These are phyloP conservation scores for Gossypium stocksii DNA, from an alignment of 345 rosid species.

Conservation along the genomic window DNA sequence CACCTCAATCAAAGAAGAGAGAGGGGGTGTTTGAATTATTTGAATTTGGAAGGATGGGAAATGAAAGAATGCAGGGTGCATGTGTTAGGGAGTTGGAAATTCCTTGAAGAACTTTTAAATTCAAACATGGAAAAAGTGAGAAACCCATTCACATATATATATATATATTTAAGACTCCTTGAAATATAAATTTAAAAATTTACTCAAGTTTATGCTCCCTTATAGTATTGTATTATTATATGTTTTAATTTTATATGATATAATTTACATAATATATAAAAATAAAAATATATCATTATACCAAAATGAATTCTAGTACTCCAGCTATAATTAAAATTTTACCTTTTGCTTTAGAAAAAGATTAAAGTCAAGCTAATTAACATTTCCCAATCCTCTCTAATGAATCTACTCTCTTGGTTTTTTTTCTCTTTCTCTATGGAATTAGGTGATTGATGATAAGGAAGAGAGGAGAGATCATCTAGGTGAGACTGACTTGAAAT, in stretches of 20 bases:
- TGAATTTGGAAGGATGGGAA: background rate
- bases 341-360: background rate
- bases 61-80: conserved; percentile 21
- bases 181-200: too few relatives aligned
- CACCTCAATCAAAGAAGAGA: background rate
- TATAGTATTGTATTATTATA: too few relatives aligned
- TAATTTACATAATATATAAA: too few relatives aligned
- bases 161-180: too few relatives aligned
- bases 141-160: background rate
- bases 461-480: background rate
- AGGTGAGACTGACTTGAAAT: conserved; percentile 21
- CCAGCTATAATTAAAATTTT: too few relatives aligned
- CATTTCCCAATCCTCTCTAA: background rate
- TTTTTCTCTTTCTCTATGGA: background rate
- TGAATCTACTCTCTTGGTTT: background rate
- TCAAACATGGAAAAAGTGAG: conserved; percentile 15
- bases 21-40: background rate
- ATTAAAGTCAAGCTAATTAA: conserved; percentile 9
- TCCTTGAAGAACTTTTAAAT: conserved; percentile 7
- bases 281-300: too few relatives aligned
- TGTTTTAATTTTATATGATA: too few relatives aligned
- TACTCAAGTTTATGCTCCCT: too few relatives aligned
- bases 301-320: background rate
- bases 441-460: conserved; percentile 11
- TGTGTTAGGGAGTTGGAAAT: conserved; percentile 25